Evolutionary conservation across 768 basidiomycete genomes (phyloP).

Genomic region (Mycena haematopus): DNA sequence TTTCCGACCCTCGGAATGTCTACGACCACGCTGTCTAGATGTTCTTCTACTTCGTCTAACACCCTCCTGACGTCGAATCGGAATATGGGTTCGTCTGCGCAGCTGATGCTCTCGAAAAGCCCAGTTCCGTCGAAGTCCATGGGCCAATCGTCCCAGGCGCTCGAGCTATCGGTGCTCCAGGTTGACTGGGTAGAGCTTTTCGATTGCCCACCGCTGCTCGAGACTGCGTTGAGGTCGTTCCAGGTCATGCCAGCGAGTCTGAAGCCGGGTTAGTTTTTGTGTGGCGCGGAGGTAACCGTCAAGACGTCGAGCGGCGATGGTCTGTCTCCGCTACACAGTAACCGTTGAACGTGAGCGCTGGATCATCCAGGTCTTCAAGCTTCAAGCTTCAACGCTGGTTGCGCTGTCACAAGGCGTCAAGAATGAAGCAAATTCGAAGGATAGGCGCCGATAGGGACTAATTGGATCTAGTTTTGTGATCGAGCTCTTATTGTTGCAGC

Average conservation of each 20-base stretch:
- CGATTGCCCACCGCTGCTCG: not conserved
- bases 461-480: too few species aligned
- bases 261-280: not conserved
- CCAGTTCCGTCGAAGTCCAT: conserved; percentile 20
- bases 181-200: conserved; percentile 2
- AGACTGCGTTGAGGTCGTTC: not conserved
- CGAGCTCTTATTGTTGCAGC: too few species aligned
- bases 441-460: too few species aligned
- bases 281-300: not conserved
- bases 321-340: not conserved
- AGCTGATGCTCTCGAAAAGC: conserved; percentile 12
- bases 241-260: not conserved
- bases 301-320: conserved; percentile 1
- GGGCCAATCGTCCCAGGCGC: conserved; percentile 27
- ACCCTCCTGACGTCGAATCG: conserved; percentile 17
- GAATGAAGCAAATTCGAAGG: too few species aligned
- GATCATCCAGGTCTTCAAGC: not conserved
- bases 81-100: conserved; percentile 9
- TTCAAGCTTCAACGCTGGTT: not conserved
- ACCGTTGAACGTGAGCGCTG: not conserved
- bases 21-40: not conserved
- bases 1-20: conserved; percentile 21
- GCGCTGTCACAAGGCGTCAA: not conserved
- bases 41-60: conserved; percentile 15
- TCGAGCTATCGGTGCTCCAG: conserved; percentile 1